Base-by-base conservation (phyloP, 2,329 filamentous ascomycete species). In the Sporothrix brunneoviolacea region DNA sequence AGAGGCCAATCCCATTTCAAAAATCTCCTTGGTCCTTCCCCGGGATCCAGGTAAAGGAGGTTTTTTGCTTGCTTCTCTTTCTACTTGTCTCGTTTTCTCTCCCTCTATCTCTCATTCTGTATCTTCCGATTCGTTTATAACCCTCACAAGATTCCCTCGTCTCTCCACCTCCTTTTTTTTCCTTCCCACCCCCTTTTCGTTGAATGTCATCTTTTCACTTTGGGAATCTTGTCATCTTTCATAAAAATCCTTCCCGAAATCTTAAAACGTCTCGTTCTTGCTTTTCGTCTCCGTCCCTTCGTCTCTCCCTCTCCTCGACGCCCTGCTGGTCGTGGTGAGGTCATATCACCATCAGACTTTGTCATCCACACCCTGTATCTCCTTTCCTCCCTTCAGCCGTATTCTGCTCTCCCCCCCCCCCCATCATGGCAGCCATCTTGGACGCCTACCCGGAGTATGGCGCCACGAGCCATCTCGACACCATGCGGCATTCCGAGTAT, bases 361-460 rank as follows among this genome's bases (percentile, higher is more conserved):
- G 32, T 35, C 32, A 35, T 5, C 33, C 8, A 8, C 22, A 10
- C 46, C 22, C 18, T n/a, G n/a, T n/a, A 16, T 24, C 18, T 44
- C 18, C 8, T n/a, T n/a, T 9, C 10, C 16, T 27, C 12, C 8
- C 10, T 15, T n/a, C n/a, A n/a, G 13, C 15, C n/a, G 7, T 15
- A 27, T 40, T 15, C 22, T n/a, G 6, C 38, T 16, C 8, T 9
- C 19, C n/a, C 7, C 45, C 22, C 27, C 8, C 30, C 2, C 19
- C 19, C 44, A 39, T 4, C 5, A 55, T 55, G 44, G 15, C 33
- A 2, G 27, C 37, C 38, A 62, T 62, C 39, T 33, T 55, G 6
- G 54, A 57, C 18, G 3, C 39, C 4, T 65, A 64, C 37, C 67
- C 67, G 5, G 68, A 68, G 43, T 70, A 70, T 41, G 53, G 27